Evolutionary conservation across 345 rosid species (phyloP).

Genomic region (Streptanthus diversifolius): DNA sequence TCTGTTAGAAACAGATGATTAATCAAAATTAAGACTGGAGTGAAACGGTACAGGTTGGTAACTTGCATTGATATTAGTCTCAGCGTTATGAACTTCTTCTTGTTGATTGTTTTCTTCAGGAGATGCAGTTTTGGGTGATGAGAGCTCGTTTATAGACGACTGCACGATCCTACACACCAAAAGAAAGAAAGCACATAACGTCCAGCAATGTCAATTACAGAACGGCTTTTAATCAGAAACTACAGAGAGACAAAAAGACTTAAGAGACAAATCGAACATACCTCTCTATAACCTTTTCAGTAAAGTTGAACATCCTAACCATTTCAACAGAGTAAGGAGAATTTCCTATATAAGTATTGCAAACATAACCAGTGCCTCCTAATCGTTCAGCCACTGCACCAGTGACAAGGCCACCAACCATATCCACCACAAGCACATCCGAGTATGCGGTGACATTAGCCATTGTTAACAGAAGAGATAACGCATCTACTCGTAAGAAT

Average conservation of each 20-base stretch:
- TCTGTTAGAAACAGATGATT: conserved; percentile 11
- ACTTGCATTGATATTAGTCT: conserved; percentile 46
- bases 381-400: conserved; percentile 93
- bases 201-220: not conserved
- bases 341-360: conserved; percentile 57
- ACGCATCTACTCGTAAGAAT: conserved; percentile 69
- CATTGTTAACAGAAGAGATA: conserved; percentile 82
- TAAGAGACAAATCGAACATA: conserved; percentile 21
- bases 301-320: conserved; percentile 82
- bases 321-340: conserved; percentile 65
- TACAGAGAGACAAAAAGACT: conserved; percentile 3
- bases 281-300: conserved; percentile 68
- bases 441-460: conserved; percentile 71
- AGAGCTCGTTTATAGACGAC: conserved; percentile 58
- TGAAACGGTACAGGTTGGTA: not conserved
- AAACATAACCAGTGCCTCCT: conserved; percentile 84
- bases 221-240: not conserved
- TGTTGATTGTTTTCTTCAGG: conserved; percentile 27
- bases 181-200: not conserved
- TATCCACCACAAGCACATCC: conserved; percentile 84
- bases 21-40: not conserved
- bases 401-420: conserved; percentile 89
- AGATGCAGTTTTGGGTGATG: conserved; percentile 24
- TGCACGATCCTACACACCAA: conserved; percentile 54
- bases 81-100: conserved; percentile 14